phyloP scores from a whole-genome alignment of 768 basidiomycete genomes.

The Lactarius trivialis region DNA sequence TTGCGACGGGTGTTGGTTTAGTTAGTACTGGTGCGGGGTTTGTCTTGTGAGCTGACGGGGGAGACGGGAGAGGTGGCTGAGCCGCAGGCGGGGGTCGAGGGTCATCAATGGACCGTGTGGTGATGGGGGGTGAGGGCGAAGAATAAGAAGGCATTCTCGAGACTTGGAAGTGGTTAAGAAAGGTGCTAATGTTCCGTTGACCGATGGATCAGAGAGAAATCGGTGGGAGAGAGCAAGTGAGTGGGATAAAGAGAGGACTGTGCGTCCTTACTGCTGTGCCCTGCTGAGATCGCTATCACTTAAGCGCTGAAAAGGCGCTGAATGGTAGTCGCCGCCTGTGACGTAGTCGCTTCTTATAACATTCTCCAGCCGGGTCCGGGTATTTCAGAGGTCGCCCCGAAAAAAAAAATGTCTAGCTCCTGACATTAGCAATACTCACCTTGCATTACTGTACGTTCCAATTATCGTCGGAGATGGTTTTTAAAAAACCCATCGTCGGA shows the following conservation, averaged over 20 bases:
- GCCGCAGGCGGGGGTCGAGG: not conserved
- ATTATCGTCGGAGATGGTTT: too few species aligned
- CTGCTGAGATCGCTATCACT: not conserved
- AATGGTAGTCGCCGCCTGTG: not conserved
- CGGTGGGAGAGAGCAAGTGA: not conserved
- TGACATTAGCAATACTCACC: not conserved
- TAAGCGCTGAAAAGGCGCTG: not conserved
- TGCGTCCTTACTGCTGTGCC: not conserved
- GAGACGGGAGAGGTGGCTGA: not conserved
- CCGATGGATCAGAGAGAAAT: not conserved
- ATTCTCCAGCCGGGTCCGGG: not conserved
- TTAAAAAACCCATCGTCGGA: not conserved
- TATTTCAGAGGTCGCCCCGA: not conserved
- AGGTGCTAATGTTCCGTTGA: not conserved
- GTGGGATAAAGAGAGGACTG: not conserved
- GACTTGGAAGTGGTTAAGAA: not conserved
- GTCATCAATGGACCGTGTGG: not conserved
- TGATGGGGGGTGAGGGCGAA: constrained; percentile 5
- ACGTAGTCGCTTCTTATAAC: not conserved
- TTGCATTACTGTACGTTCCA: not conserved
- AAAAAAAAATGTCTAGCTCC: not conserved
- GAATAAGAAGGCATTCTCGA: constrained; percentile 6
- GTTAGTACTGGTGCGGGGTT: not conserved
- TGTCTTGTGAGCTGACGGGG: not conserved
- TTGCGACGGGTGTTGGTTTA: not conserved